Conservation (phyloP, 352 stramenopile genomes). For the Globisporangium uncinulatum region DNA sequence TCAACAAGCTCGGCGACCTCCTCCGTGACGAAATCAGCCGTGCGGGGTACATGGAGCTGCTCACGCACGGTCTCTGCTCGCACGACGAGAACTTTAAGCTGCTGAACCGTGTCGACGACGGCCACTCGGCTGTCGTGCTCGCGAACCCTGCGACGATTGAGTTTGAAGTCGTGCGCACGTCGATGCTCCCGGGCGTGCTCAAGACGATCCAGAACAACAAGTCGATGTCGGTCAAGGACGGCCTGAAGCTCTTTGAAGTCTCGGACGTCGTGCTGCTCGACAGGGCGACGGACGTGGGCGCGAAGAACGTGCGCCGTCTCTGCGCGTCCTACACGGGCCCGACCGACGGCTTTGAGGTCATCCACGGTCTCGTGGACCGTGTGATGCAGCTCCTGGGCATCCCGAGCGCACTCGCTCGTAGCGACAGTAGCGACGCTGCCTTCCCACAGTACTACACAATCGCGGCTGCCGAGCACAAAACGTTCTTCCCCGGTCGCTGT, state of each 20-base stretch:
- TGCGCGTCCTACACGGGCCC: constrained; percentile 96
- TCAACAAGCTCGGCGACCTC: constrained; percentile 98
- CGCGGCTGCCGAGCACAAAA: constrained; percentile 48
- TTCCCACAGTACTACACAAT: constrained; percentile 85
- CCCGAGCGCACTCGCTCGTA: constrained; percentile 58
- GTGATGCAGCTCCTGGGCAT: constrained; percentile 98
- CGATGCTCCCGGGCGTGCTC: constrained; percentile 96
- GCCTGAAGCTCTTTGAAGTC: constrained; percentile 99
- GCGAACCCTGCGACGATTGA: constrained; percentile 99
- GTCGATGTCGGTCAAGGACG: constrained; percentile 93
- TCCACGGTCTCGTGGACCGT: constrained; percentile 98
- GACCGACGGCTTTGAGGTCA: constrained; percentile 98
- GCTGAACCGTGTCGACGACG: constrained; percentile 81
- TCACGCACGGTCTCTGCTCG: constrained; percentile 97
- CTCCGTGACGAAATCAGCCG: constrained; percentile 97
- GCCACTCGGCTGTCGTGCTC: constrained; percentile 89
- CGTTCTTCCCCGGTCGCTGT: constrained; percentile 96
- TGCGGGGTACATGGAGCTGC: constrained; percentile 97
- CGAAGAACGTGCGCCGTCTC: constrained; percentile 94
- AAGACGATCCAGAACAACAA: constrained; percentile 99
- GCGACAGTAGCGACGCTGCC: constrained; percentile 19
- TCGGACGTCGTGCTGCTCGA: constrained; percentile 98
- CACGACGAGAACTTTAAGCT: constrained; percentile 98
- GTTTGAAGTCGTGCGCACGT: constrained; percentile 99
- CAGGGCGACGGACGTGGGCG: constrained; percentile 89